Evolutionary conservation across 2,329 filamentous ascomycete species (phyloP), one percentile per base, ranked within the genome.

Genomic region (Plenodomus lindquistii): DNA sequence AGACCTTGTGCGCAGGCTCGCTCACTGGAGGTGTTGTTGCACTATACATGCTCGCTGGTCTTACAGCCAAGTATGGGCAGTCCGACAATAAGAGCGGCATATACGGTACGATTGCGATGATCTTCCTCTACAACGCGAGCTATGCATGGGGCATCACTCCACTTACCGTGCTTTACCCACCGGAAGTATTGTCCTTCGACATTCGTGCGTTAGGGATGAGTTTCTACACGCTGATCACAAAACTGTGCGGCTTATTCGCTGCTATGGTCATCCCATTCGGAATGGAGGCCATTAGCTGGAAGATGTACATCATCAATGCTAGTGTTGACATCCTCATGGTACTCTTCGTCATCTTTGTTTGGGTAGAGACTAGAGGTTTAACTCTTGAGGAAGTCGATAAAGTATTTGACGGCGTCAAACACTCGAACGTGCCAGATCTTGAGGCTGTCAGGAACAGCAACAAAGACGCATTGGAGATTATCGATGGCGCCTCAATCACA

Each of bases 21-120:
- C 42, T 60, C 3, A 40, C 46, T 13, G 44, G 37, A 13, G 52
- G 52, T 8, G 37, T 53, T 16, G 22, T 59, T 18, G 69, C 8
- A 71, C 69, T 29, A 3, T 59, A 48, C 22, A 44, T 51, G 21
- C 46, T 57, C 15, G 48, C 47, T 1, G 55, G 54, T 11, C 31
- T 58, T n/a, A 61, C 54, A 4, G 49, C 50, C 2, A 41, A 41
- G 1, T 75, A 73, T 40, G 71, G 74, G 11, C 57, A 62, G 43
- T 72, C 69, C 27, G 67, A 60, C 1, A 67, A 76, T 50, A 66
- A 60, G 6, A 69, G 72, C 5, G 74, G 67, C 16, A 68, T 77
- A 18, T 78, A 77, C 34, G 53, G 59, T 13, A 58, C 56, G 10
- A 56, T 62, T 22, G 52, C 59, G 6, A 50, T 60, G 49, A 57